Evolutionary conservation across 169 alveolate genomes (phyloP), one percentile per base, ranked within the genome.

Genomic region (Cyclospora cayetanensis): DNA sequence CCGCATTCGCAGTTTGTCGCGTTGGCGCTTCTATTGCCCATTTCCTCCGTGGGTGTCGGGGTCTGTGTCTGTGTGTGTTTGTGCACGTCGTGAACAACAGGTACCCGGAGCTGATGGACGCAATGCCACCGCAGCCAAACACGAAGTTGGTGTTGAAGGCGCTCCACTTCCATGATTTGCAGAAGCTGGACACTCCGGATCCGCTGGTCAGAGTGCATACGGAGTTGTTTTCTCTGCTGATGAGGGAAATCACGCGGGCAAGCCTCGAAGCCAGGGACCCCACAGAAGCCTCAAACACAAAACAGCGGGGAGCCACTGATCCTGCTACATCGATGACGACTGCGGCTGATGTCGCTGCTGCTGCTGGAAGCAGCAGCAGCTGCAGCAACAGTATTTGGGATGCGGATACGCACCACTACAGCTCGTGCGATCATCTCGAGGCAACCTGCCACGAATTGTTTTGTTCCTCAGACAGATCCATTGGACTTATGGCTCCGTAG

Each of bases 181-280:
- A 96, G 90, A 92, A 93, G 70, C 84, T 96, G 68, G 97, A 96
- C 27, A 94, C 93, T 2, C 91, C 95, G 27, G 97, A 96, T 39
- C 97, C 96, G 76, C 90, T 96, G 27, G 95, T 95, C 70, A 94
- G 92, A 50, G 82, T 96, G 31, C 97, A 96, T 91, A 93, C 97
- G 39, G 96, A 94, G 90, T 60, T 96, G 41, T 96, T 96, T 74
- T 92, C 96, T 34, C 94, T 94, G 90, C 39, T 95, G 42, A 87
- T 94, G 88, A 29, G 94, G 27, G 97, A 95, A 53, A 89, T 94
- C 4, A 74, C 92, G 50, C 65, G 68, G 50, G 79, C 92, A n/a
- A 86, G 77, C 35, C 27, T 86, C 15, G 92, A 86, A 29, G 83
- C n/a, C 25, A 29, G 53, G 25, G 83, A 41, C 82, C 18, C 82